Evolutionary conservation across 306 rosid genomes (phyloP).

Genomic region (Sindora glabra): DNA sequence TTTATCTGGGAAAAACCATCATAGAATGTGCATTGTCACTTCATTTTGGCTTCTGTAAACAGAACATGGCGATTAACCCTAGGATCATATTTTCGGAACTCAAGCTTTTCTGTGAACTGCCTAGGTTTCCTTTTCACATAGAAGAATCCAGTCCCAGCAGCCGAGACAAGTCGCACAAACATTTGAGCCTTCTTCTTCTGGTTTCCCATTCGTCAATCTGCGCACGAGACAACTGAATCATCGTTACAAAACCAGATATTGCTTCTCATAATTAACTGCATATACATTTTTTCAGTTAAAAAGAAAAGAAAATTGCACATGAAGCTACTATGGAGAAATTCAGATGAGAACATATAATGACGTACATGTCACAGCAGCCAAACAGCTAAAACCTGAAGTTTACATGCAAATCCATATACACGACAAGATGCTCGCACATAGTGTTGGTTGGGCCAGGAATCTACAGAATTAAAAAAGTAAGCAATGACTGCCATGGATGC

Average conservation of each 20-base stretch:
- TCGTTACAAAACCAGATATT: background rate
- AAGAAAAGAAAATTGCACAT: background rate
- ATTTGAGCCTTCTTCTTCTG: constrained; percentile 82
- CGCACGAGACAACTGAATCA: background rate
- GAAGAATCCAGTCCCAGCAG: constrained; percentile 95
- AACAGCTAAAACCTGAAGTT: too few relatives aligned
- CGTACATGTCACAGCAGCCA: too few relatives aligned
- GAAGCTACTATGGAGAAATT: background rate
- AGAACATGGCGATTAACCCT: constrained; percentile 84
- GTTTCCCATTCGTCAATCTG: constrained; percentile 63
- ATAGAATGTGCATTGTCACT: too few relatives aligned
- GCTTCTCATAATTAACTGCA: background rate
- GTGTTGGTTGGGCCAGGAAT: too few relatives aligned
- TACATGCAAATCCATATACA: too few relatives aligned
- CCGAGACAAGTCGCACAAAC: constrained; percentile 77
- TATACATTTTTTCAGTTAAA: background rate
- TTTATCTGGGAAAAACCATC: too few relatives aligned
- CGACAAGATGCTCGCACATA: too few relatives aligned
- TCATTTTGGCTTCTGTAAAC: constrained; percentile 92
- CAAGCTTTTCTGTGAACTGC: constrained; percentile 71
- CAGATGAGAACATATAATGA: too few relatives aligned
- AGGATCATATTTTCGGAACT: constrained; percentile 82
- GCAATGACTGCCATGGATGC: too few relatives aligned
- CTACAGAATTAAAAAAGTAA: too few relatives aligned
- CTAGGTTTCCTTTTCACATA: constrained; percentile 91